Percentiles rank a stretch among this genome's conserved stretches.
Conservation (phyloP, 805 yeast species). For the Candida manassasensis region DNA sequence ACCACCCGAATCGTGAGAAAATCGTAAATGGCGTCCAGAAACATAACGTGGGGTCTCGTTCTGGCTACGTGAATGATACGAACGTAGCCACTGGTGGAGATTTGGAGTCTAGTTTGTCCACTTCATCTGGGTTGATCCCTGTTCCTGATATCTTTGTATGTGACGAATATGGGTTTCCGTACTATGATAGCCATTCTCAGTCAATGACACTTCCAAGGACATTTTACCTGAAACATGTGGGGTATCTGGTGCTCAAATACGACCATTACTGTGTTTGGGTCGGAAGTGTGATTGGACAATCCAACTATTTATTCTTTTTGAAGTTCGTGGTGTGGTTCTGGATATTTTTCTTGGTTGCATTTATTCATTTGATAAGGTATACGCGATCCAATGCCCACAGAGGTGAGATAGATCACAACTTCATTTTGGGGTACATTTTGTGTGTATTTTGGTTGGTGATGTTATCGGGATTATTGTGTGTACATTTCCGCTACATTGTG, state of each 20-base stretch:
- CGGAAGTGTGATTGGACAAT: slow-evolving; percentile 65
- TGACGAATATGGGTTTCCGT: slow-evolving; percentile 69
- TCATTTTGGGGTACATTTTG: slow-evolving; percentile 44
- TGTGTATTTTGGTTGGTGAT: slow-evolving; percentile 44
- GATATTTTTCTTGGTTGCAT: slow-evolving; percentile 26
- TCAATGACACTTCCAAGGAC: slow-evolving; percentile 62
- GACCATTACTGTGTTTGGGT: slow-evolving; percentile 86
- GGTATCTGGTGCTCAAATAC: slow-evolving; percentile 62
- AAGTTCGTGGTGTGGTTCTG: slow-evolving; percentile 43
- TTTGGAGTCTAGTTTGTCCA: not conserved
- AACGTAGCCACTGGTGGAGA: too few species aligned
- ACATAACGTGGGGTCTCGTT: too few species aligned
- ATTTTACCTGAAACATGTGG: slow-evolving; percentile 59
- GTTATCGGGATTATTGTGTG: slow-evolving; percentile 35
- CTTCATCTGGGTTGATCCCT: slow-evolving; percentile 17
- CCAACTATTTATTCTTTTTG: slow-evolving; percentile 58
- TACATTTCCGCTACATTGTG: slow-evolving; percentile 42
- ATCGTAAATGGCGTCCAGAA: too few species aligned
- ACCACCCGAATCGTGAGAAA: too few species aligned
- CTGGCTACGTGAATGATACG: too few species aligned
- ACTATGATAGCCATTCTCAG: slow-evolving; percentile 67
- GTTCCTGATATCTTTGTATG: slow-evolving; percentile 64
- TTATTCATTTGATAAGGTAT: slow-evolving; percentile 22
- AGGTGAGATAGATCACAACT: slow-evolving; percentile 39
- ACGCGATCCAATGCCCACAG: slow-evolving; percentile 13